Base-by-base conservation (phyloP, 169 alveolate genomes). In the Cryptosporidium canis region DNA sequence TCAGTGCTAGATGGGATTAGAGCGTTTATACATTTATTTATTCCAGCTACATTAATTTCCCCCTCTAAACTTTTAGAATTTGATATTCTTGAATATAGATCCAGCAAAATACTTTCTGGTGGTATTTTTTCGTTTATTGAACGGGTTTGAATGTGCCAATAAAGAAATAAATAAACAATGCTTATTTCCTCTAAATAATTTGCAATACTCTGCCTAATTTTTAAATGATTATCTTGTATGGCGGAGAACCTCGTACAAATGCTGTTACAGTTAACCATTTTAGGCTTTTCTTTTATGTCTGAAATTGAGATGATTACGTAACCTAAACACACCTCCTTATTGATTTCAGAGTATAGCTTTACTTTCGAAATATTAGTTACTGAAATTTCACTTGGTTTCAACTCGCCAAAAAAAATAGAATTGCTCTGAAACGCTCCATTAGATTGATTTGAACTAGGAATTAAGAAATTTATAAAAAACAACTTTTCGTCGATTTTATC, bases 141-240 rank as follows among this genome's bases (percentile, higher is more conserved):
- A 18, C 84, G 41, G 24, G 27, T 4, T 33, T 70, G 41, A 27
- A 70, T 55, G 31, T 70, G 84, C 67, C 64, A 70, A 31, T 70
- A 70, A 16, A 70, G 47, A 35, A 51, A 70, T 6, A 70, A 8
- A 51, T 47, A 70, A 27, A 70, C 14, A 11, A 70, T 47, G 18
- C 84, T 70, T 35, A 70, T 48, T 29, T 51, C 67, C 21, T 70
- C 84, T 16, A 70, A 51, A 48, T 48, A 31, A 2, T 35, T 8
- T 11, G 44, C 1, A 1, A 37, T 35, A 18, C 51, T 51, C 27
- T 29, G 41, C n/a, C 21, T 67, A 16, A 44, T n/a, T 8, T 67
- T 16, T 24, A 37, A 67, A 24, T 3, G 24, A 39, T 9, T 6
- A 43, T 12, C 24, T 7, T 67, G 41, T 21, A 8, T 7, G 41